Percentiles rank a stretch among this genome's conserved stretches.
phyloP scores from a whole-genome alignment of 2,329 filamentous ascomycete species.

The Trichoderma sp. region DNA sequence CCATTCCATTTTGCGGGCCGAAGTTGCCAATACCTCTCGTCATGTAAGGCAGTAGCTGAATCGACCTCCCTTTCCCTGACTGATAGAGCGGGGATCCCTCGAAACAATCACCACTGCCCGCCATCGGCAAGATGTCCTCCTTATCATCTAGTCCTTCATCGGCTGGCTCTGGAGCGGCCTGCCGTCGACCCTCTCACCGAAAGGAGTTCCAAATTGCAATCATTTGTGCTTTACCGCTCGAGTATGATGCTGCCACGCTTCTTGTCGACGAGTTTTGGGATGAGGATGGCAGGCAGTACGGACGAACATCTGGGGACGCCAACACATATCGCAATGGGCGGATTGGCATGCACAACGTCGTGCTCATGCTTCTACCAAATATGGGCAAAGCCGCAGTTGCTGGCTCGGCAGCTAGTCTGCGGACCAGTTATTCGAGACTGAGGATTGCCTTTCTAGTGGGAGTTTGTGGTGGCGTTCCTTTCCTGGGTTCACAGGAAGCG shows the following conservation, averaged over 20 bases:
- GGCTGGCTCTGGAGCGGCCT: background rate
- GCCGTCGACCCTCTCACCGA: background rate
- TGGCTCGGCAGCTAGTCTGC: constrained; percentile 8
- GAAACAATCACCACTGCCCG: too few relatives aligned
- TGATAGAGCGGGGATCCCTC: too few relatives aligned
- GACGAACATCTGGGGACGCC: constrained; percentile 35
- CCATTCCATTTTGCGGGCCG: too few relatives aligned
- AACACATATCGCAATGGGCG: constrained; percentile 37
- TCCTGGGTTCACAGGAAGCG: constrained; percentile 25
- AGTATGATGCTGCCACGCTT: constrained; percentile 30
- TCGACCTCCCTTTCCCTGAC: too few relatives aligned
- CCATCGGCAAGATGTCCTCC: background rate
- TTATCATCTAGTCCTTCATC: background rate
- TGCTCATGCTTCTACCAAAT: constrained; percentile 33
- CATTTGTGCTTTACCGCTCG: constrained; percentile 32
- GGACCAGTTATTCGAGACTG: constrained; percentile 31
- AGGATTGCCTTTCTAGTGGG: constrained; percentile 31
- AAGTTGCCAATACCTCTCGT: too few relatives aligned
- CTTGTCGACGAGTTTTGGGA: constrained; percentile 32
- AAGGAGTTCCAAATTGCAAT: constrained; percentile 32
- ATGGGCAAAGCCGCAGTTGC: constrained; percentile 32
- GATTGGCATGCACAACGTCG: constrained; percentile 33
- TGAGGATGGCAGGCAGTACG: constrained; percentile 29
- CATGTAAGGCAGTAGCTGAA: too few relatives aligned
- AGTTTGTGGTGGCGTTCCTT: constrained; percentile 33